Percentiles rank a stretch among this genome's conserved stretches.
phyloP scores from a whole-genome alignment of 108 stramenopile genomes.

The Mediolabrus comicus region DNA sequence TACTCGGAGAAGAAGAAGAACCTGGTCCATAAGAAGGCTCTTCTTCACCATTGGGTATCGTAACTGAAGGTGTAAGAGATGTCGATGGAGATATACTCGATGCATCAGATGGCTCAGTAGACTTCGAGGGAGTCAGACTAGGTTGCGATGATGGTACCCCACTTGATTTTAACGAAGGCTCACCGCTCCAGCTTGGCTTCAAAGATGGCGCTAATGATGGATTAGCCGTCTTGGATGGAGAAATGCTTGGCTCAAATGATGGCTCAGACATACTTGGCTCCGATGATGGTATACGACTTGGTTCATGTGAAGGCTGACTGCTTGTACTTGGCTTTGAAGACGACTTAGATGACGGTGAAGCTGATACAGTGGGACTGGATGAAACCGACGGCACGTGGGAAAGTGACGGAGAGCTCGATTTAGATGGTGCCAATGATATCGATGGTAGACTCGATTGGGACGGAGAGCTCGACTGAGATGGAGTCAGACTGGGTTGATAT shows the following conservation, averaged over 20 bases:
- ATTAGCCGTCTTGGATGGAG: background rate
- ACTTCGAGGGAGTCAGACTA: background rate
- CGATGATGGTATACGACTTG: background rate
- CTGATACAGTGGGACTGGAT: background rate
- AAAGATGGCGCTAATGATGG: background rate
- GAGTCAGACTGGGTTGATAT: background rate
- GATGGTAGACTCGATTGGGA: background rate
- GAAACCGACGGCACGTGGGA: background rate
- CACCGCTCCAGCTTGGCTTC: too few relatives aligned
- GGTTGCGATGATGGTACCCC: too few relatives aligned
- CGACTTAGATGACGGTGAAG: background rate
- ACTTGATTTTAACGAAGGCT: too few relatives aligned
- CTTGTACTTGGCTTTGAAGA: background rate
- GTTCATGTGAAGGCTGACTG: background rate
- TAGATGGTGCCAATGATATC: background rate
- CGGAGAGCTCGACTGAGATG: background rate
- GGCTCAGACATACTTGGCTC: too few relatives aligned
- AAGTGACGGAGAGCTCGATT: too few relatives aligned
- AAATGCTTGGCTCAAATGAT: background rate
- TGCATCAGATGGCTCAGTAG: background rate
- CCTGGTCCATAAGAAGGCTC: background rate
- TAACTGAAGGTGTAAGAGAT: background rate
- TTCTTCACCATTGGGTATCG: background rate
- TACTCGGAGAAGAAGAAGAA: background rate
- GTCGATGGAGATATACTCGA: background rate